A percentile compares a stretch with the other conserved stretches of the same genome.
phyloP scores from a whole-genome alignment of 805 yeast genomes.

The Teunomyces cretensis region DNA sequence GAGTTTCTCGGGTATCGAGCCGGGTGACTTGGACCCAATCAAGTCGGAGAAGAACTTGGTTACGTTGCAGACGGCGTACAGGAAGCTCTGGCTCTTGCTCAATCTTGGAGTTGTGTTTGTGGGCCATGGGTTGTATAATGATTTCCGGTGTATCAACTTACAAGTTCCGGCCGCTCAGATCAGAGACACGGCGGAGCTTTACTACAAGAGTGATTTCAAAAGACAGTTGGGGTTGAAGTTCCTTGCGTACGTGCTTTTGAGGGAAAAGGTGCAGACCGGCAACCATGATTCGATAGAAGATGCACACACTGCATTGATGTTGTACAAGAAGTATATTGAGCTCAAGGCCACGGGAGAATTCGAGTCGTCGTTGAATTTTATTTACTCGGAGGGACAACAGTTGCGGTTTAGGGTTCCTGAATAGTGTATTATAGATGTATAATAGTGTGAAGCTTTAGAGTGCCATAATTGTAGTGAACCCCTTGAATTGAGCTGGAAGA shows the following conservation, averaged over 20 bases:
- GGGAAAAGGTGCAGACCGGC: conserved; percentile 79
- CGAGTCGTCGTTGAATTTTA: conserved; percentile 57
- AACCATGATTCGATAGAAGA: conserved; percentile 98
- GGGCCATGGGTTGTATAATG: conserved; percentile 91
- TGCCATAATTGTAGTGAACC: too few species aligned
- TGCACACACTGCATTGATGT: conserved; percentile 78
- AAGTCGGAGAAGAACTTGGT: conserved; percentile 70
- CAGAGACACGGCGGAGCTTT: conserved; percentile 83
- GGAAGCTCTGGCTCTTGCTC: conserved; percentile 85
- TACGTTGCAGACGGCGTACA: conserved; percentile 75
- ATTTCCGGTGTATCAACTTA: conserved; percentile 89
- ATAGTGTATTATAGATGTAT: conserved; percentile 5
- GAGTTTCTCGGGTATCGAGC: conserved; percentile 88
- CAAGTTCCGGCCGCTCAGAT: conserved; percentile 85
- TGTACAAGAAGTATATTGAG: conserved; percentile 72
- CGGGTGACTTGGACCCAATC: conserved; percentile 80
- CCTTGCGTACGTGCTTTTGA: conserved; percentile 75
- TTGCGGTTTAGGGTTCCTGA: conserved; percentile 54
- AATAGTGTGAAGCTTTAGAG: background rate
- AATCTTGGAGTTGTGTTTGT: conserved; percentile 90
- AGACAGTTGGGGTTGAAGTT: conserved; percentile 82
- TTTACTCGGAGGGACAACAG: conserved; percentile 70
- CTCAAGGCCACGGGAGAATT: conserved; percentile 58
- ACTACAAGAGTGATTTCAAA: conserved; percentile 69
- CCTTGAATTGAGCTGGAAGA: too few species aligned